These are phyloP conservation scores for Prunus davidiana DNA, from an alignment of 306 rosid species.

Conservation along the genomic window DNA sequence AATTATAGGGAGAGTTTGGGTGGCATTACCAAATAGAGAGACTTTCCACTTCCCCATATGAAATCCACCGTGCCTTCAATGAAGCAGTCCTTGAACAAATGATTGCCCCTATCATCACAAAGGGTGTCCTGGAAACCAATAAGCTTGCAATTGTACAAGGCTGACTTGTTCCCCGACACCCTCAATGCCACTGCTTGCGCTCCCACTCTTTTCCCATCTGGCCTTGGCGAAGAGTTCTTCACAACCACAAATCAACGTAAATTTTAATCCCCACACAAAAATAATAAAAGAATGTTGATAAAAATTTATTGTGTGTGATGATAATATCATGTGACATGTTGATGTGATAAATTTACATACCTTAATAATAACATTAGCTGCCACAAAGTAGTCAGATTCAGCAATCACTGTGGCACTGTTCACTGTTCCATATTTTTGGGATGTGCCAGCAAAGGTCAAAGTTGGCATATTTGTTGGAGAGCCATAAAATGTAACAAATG, in stretches of 20 bases:
- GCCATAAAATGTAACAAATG: slow-evolving; percentile 50
- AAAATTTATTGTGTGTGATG: not conserved
- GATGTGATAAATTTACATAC: not conserved
- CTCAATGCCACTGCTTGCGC: slow-evolving; percentile 50
- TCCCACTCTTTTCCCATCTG: slow-evolving; percentile 18
- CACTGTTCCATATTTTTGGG: slow-evolving; percentile 47
- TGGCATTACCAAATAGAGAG: slow-evolving; percentile 39
- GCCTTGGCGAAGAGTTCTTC: slow-evolving; percentile 48
- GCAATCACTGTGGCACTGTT: slow-evolving; percentile 52
- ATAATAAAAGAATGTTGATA: not conserved
- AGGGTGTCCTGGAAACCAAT: slow-evolving; percentile 48
- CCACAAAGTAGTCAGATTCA: slow-evolving; percentile 35
- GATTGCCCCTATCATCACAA: slow-evolving; percentile 45
- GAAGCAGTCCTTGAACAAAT: slow-evolving; percentile 45
- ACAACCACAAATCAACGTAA: not conserved
- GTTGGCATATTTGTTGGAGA: slow-evolving; percentile 31
- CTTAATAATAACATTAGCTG: slow-evolving; percentile 35
- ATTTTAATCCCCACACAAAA: too few relatives aligned
- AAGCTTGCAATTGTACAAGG: slow-evolving; percentile 39
- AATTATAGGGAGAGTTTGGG: not conserved
- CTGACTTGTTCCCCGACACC: slow-evolving; percentile 29
- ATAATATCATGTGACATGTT: not conserved
- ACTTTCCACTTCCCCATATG: slow-evolving; percentile 40
- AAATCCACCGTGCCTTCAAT: slow-evolving; percentile 45
- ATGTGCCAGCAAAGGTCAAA: slow-evolving; percentile 40